Conservation (phyloP, 2,329 filamentous ascomycete genomes). For the Penicillium sp. region DNA sequence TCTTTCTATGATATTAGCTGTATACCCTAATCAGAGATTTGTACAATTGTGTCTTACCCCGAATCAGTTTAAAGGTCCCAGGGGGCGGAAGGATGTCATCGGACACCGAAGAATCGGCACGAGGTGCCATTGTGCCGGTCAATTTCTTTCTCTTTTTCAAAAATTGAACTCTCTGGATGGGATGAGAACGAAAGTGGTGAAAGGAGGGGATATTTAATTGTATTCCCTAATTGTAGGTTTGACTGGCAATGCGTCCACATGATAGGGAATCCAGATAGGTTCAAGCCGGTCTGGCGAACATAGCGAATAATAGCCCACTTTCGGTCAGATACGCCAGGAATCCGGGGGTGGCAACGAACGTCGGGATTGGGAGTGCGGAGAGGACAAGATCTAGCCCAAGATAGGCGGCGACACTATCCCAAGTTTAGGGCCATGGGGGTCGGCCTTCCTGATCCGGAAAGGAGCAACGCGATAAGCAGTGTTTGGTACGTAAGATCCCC, state of each 20-base stretch:
- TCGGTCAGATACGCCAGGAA: not conserved
- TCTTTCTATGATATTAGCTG: slow-evolving; percentile 11
- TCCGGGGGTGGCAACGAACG: not conserved
- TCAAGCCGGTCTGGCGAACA: slow-evolving; percentile 2
- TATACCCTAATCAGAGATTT: not conserved
- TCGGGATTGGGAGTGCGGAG: slow-evolving; percentile 5
- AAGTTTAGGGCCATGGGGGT: slow-evolving; percentile 9
- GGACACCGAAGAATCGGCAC: not conserved
- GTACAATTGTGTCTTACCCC: slow-evolving; percentile 15
- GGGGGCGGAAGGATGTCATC: slow-evolving; percentile 20
- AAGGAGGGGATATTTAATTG: slow-evolving; percentile 13
- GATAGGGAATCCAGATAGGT: slow-evolving; percentile 1
- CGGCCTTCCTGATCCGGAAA: slow-evolving; percentile 24
- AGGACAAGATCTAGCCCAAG: not conserved
- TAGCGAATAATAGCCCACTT: not conserved
- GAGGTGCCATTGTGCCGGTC: slow-evolving; percentile 15
- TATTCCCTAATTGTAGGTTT: not conserved
- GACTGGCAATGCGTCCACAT: slow-evolving; percentile 7
- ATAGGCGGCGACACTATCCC: not conserved
- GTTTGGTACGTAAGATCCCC: not conserved
- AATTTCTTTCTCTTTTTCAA: too few relatives aligned
- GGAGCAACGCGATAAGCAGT: not conserved
- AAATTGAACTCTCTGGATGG: not conserved
- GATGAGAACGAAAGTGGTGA: not conserved
- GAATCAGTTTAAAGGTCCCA: slow-evolving; percentile 32